Percentiles rank a stretch among this genome's conserved stretches.
Conservation (phyloP, 805 yeast species). For the Zygotorulaspora danielsina region DNA sequence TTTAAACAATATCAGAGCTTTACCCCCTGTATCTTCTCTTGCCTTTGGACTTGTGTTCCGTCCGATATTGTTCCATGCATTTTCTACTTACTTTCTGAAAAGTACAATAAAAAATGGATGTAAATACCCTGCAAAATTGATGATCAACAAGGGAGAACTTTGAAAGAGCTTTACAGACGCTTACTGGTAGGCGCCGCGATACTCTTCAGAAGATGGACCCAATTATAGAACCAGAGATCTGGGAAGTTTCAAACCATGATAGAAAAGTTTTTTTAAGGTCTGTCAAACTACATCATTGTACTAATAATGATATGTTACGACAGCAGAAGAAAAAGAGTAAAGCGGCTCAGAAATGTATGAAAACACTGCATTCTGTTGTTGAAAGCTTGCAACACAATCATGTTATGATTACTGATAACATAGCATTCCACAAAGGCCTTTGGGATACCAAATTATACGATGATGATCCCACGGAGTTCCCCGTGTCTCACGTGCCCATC, state of each 20-base stretch:
- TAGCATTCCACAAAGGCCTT: conserved; percentile 10
- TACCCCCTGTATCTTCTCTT: background rate
- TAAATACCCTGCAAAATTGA: no score
- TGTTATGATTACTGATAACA: conserved; percentile 10
- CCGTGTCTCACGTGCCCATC: conserved; percentile 18
- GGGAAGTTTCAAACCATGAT: conserved; percentile 3
- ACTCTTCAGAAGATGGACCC: background rate
- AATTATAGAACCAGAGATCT: background rate
- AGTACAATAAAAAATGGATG: no score
- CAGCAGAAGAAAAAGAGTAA: background rate
- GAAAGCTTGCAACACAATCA: conserved; percentile 15
- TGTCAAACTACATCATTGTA: background rate
- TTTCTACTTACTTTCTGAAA: no score
- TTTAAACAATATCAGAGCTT: no score
- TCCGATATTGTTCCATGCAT: no score
- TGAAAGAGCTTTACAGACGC: no score
- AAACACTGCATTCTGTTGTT: conserved; percentile 9
- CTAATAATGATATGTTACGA: background rate
- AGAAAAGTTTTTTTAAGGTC: background rate
- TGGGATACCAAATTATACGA: conserved; percentile 15
- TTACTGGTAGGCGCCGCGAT: background rate
- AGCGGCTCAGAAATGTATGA: conserved; percentile 8
- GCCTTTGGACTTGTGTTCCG: background rate
- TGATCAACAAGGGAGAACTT: no score
- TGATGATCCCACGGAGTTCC: conserved; percentile 11